Evolutionary conservation across 1,284 basidiomycete genomes (phyloP).

Genomic region (Irpex sp.): DNA sequence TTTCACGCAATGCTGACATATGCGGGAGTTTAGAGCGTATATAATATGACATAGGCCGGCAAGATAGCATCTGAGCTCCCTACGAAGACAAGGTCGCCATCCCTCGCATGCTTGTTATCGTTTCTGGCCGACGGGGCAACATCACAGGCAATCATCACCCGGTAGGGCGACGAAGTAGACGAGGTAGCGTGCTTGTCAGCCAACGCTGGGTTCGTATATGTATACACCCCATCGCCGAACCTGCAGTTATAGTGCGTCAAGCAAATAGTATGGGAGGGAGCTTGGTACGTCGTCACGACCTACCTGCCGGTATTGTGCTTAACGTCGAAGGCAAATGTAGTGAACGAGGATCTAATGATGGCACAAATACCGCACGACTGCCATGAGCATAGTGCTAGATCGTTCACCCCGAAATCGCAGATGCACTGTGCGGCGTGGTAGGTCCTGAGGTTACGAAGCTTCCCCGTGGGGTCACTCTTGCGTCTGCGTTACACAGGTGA

Average conservation of each 20-base stretch:
- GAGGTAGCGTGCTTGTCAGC: slow-evolving; percentile 58
- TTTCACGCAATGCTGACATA: not conserved
- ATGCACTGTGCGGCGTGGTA: slow-evolving; percentile 63
- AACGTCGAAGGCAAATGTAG: slow-evolving; percentile 49
- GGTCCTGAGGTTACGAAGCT: slow-evolving; percentile 44
- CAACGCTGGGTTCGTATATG: slow-evolving; percentile 49
- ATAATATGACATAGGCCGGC: slow-evolving; percentile 46
- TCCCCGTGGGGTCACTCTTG: slow-evolving; percentile 22
- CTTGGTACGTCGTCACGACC: slow-evolving; percentile 11
- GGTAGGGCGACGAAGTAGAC: slow-evolving; percentile 58
- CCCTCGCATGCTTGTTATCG: slow-evolving; percentile 22
- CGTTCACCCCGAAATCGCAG: slow-evolving; percentile 57
- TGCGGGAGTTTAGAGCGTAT: slow-evolving; percentile 14
- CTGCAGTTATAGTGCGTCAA: slow-evolving; percentile 26
- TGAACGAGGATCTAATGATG: slow-evolving; percentile 52
- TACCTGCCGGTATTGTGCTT: slow-evolving; percentile 50
- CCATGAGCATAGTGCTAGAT: slow-evolving; percentile 46
- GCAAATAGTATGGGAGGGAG: not conserved
- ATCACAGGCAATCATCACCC: slow-evolving; percentile 58
- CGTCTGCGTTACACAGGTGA: slow-evolving; percentile 18
- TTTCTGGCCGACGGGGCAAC: slow-evolving; percentile 36
- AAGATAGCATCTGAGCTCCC: slow-evolving; percentile 41
- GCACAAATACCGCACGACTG: slow-evolving; percentile 61
- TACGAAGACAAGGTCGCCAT: slow-evolving; percentile 43
- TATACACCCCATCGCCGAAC: slow-evolving; percentile 58